Base-by-base conservation (phyloP, 1,139 yeast genomes). In the Geotrichum candidum region DNA sequence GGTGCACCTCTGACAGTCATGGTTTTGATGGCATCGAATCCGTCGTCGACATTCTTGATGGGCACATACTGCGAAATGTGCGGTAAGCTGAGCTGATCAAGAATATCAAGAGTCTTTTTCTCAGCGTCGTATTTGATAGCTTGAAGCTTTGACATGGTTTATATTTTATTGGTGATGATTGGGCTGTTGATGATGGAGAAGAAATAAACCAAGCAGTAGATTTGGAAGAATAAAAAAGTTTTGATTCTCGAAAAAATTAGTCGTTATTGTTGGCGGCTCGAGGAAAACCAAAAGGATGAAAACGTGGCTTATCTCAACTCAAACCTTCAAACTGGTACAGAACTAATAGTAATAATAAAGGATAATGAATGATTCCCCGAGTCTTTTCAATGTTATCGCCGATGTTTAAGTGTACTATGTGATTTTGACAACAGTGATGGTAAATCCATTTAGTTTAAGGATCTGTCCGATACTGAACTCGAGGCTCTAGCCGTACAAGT, bases 1-100 rank as follows among this genome's bases (percentile, higher is more conserved):
- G 99, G 99, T 0, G 99, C 99, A 27, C 99, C 99, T 72, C 99
- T 82, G 4, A 95, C 98, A 70, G 89, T 91, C 99, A 94, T 94
- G 64, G 80, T 80, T 72, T 86, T 87, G 73, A 94, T 94, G 23
- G 91, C 96, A 31, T 80, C 79, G 73, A 77, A 90, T 2, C 96
- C 98, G 76, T 87, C 95, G 58, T 83, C 83, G 51, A 87, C 82
- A 35, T 82, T 77, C 45, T 75, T 67, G 63, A 94, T 83, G 1
- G 80, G 73, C 35, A 91, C 78, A 72, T 90, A 94, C 51, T 78
- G 79, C 1, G 96, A 84, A 61, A 86, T 80, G 68, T 90, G 91
- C 0, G 99, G 99, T 54, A 94, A 81, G 33, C 84, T 74, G 23
- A 91, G 80, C 73, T 94, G 99, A 73, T 94, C 96, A 65, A 94